phyloP scores from a whole-genome alignment of 805 yeast species.

The Wickerhamiella qilinensis region DNA sequence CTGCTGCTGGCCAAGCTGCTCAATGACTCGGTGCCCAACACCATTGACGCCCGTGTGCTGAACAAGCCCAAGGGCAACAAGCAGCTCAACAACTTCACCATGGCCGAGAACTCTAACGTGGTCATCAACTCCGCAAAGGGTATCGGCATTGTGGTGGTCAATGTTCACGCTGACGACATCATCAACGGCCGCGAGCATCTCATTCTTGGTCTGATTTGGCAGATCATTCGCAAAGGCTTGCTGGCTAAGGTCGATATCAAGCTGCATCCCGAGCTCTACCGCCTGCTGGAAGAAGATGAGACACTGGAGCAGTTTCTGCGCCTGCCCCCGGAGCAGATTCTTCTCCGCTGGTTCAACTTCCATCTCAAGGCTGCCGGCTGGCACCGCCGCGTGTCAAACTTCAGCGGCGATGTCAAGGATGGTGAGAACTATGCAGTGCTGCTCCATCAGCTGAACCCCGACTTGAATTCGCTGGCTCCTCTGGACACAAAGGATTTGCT shows the following conservation, averaged over 20 bases:
- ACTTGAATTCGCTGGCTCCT: conserved; percentile 66
- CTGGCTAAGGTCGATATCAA: conserved; percentile 91
- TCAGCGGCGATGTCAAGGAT: conserved; percentile 75
- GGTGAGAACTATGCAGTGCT: conserved; percentile 91
- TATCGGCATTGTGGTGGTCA: conserved; percentile 94
- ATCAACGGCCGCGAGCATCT: conserved; percentile 94
- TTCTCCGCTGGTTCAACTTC: conserved; percentile 93
- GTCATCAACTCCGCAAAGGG: conserved; percentile 98
- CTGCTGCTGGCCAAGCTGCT: conserved; percentile 81
- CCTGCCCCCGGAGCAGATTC: conserved; percentile 92
- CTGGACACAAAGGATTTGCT: conserved; percentile 60
- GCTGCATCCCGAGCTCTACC: conserved; percentile 88
- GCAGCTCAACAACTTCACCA: conserved; percentile 78
- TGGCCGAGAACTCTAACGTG: conserved; percentile 92
- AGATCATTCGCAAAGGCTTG: conserved; percentile 90
- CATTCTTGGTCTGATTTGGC: conserved; percentile 93
- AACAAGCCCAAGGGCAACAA: conserved; percentile 74
- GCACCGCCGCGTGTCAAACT: conserved; percentile 71
- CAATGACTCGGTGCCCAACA: conserved; percentile 95
- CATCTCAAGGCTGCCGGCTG: conserved; percentile 89
- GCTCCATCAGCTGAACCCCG: conserved; percentile 77
- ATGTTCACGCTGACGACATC: conserved; percentile 93
- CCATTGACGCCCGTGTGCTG: conserved; percentile 93
- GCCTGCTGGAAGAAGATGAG: conserved; percentile 89
- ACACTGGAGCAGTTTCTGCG: conserved; percentile 92